Evolutionary conservation across 768 basidiomycete species (phyloP), one percentile per base, ranked within the genome.

Genomic region (Suillus weaverae): DNA sequence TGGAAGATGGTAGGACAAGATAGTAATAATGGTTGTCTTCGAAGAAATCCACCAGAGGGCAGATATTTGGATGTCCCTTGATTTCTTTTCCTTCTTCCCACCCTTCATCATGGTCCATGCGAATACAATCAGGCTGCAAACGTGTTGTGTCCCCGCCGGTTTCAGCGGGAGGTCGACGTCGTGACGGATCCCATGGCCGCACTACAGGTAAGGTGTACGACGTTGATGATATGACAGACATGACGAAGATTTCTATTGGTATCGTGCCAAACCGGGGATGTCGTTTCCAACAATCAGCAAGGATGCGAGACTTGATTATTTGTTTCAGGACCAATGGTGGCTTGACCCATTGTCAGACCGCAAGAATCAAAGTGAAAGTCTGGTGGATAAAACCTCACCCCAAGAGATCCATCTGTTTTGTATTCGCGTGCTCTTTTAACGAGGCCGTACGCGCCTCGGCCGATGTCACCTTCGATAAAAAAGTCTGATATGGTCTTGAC

Each of bases 231-330:
- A 94, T 89, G 55, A 91, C 87, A 64, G 92, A 92, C 93, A 95
- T 92, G 73, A 95, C 92, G 74, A 91, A 92, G 32, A 97, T 97
- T 79, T 99, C 97, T 80, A 99, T 97, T 18, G 97, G 97, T 71
- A 99, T 97, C 9, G 97, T 97, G 63, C 97, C 97, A 75, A 92
- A 86, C 67, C 90, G 87, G 50, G 92, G 91, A 75, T 99, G 97
- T 72, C 92, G 93, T 81, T 99, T 99, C 97, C 97, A 99, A 77
- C 97, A 99, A 79, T 99, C 97, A 36, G 97, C 97, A 61, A 99
- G 85, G 65, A 99, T 99, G 60, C 97, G 92, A 55, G 94, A 95
- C 78, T 99, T 99, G 82, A 99, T 96, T 72, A 99, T 90, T 77
- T 97, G 96, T 74, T 99, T 99, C 78, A 99, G 95, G 70, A 99